These are phyloP conservation scores for Iris pallida DNA, from an alignment of 116 monocot species.

Conservation along the genomic window DNA sequence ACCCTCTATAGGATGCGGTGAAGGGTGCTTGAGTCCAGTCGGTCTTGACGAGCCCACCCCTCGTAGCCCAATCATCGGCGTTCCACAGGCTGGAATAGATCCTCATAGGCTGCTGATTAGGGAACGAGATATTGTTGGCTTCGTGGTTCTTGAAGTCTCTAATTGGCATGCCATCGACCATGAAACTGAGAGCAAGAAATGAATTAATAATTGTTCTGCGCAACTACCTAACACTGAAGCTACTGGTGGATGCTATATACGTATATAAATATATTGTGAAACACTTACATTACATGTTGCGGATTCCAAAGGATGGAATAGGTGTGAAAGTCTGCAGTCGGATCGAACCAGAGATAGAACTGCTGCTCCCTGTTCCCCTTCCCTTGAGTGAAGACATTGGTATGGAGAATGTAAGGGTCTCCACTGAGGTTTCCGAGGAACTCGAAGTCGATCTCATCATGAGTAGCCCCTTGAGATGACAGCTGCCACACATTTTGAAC, in stretches of 20 bases:
- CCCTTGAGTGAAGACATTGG: slow-evolving; percentile 60
- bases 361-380: slow-evolving; percentile 71
- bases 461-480: slow-evolving; percentile 54
- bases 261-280: too few species aligned
- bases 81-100: slow-evolving; percentile 66
- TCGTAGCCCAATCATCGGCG: slow-evolving; percentile 70
- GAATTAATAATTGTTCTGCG: background rate
- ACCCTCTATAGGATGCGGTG: slow-evolving; percentile 37
- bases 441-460: slow-evolving; percentile 68
- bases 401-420: slow-evolving; percentile 59
- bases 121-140: slow-evolving; percentile 38
- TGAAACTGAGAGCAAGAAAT: slow-evolving; percentile 30
- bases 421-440: slow-evolving; percentile 60
- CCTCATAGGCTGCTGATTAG: slow-evolving; percentile 61
- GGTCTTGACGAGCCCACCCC: slow-evolving; percentile 57
- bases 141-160: slow-evolving; percentile 66
- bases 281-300: slow-evolving; percentile 46
- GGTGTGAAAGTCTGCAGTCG: slow-evolving; percentile 57
- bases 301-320: slow-evolving; percentile 73
- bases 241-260: too few species aligned
- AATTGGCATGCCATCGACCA: slow-evolving; percentile 46
- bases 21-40: slow-evolving; percentile 59
- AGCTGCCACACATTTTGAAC: slow-evolving; percentile 19
- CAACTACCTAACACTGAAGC: too few species aligned
- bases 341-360: slow-evolving; percentile 67